Evolutionary conservation across 345 rosid genomes (phyloP).

Genomic region (Hypericum androsaemum): DNA sequence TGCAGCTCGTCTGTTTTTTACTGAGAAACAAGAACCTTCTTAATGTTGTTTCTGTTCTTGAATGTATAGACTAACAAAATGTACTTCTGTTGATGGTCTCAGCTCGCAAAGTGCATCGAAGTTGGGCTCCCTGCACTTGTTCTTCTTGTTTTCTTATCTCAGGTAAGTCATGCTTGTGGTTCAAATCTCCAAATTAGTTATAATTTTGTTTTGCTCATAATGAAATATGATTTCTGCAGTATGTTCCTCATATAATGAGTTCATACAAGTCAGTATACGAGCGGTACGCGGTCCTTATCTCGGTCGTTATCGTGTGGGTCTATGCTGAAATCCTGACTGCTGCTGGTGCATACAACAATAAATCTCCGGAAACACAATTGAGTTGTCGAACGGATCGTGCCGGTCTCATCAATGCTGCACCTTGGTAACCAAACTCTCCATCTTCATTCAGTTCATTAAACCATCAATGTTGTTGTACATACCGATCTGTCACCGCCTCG

Average conservation of each 20-base stretch:
- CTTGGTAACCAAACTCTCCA: constrained; percentile 43
- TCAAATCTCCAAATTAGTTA: no score
- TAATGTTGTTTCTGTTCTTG: no score
- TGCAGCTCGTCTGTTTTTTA: no score
- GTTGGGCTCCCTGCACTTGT: constrained; percentile 76
- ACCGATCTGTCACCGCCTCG: not conserved
- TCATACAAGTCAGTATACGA: constrained; percentile 30
- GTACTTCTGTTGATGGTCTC: constrained; percentile 17
- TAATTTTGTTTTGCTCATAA: no score
- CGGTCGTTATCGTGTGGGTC: constrained; percentile 54
- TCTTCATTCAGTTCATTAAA: no score
- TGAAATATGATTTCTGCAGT: constrained; percentile 29
- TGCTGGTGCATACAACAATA: constrained; percentile 64
- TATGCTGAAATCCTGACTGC: constrained; percentile 72
- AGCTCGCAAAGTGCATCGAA: constrained; percentile 73
- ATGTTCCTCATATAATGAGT: constrained; percentile 46
- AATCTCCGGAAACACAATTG: constrained; percentile 48
- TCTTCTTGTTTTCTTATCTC: constrained; percentile 53
- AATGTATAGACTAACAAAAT: not conserved
- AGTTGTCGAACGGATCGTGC: constrained; percentile 83
- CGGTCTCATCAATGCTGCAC: constrained; percentile 68
- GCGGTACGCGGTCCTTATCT: constrained; percentile 50
- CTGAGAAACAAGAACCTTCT: no score
- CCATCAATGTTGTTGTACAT: not conserved
- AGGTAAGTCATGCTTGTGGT: constrained; percentile 33